Conservation (phyloP, 179 eudicot genomes). For the Silene vulgaris region DNA sequence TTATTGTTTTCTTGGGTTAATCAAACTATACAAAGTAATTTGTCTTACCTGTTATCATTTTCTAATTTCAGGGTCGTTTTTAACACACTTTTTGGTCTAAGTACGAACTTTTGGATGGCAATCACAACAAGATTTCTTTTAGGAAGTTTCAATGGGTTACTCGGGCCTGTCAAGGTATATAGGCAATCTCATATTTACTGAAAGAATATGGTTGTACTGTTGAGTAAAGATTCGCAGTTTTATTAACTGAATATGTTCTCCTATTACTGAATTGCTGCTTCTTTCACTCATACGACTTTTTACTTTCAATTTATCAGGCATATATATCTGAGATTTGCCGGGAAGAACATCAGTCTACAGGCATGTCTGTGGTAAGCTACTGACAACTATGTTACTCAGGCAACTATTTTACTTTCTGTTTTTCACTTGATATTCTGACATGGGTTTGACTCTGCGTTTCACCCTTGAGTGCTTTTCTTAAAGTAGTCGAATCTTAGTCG, state of each 20-base stretch:
- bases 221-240: neutral
- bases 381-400: neutral
- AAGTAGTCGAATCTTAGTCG: neutral
- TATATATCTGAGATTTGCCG: constrained; percentile 67
- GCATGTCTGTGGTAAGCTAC: constrained; percentile 67
- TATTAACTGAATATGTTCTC: no score
- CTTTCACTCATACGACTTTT: neutral
- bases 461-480: neutral
- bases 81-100: constrained; percentile 78
- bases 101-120: constrained; percentile 80
- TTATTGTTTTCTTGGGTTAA: neutral
- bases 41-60: neutral
- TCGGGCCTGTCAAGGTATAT: constrained; percentile 73
- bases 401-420: no score
- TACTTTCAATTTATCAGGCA: no score
- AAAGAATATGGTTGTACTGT: no score
- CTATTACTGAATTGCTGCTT: no score
- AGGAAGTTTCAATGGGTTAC: constrained; percentile 60
- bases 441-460: neutral
- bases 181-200: neutral
- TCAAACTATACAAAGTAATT: neutral
- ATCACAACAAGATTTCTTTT: constrained; percentile 60
- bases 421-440: no score
- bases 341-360: constrained; percentile 62
- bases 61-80: constrained; percentile 54